Evolutionary conservation across 2,329 filamentous ascomycete genomes (phyloP), one percentile per base, ranked within the genome.

Genomic region (Diplodia seriata): DNA sequence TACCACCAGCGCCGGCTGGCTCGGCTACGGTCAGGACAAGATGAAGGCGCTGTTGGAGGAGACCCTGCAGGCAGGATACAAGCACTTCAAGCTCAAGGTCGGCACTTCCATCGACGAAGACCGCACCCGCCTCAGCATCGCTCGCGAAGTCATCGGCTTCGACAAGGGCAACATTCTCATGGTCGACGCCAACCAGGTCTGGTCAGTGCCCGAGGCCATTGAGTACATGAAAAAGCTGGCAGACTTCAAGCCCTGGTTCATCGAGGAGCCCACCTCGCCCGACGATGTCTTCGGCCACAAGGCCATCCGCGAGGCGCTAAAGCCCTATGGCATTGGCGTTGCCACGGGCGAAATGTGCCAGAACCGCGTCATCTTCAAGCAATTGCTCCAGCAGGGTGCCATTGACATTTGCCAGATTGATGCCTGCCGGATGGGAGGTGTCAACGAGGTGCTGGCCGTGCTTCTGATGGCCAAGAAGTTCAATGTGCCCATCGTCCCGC

Each of bases 301-400:
- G 76, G 90, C 91, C 3, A 89, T 97, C 74, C 89, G 91, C 63
- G 90, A 94, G 70, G 93, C 93, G 4, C 88, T 97, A 12, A 85
- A 86, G 73, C 89, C 91, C 0, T 84, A 88, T 75, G 87, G 87
- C 68, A 92, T 97, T 73, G 92, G 92, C 68, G 93, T 97, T 5
- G 93, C 93, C 8, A 97, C 93, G 0, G 93, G 93, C 70, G 93
- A 97, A 82, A 96, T 97, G 92, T 95, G 92, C 82, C 93, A 97
- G 83, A 97, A 97, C 84, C 89, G 93, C 49, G 91, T 97, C 71
- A 88, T 97, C 74, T 97, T 97, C 87, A 97, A 97, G 85, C 93
- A 97, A 81, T 87, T 97, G 69, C 86, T 97, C 63, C 87, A 90
- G 77, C 84, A 88, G 2, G 90, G 90, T 62, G 92, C 93, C 69